Percentiles rank a stretch among this genome's conserved stretches.
Conservation (phyloP, 2,329 filamentous ascomycete genomes). For the Chaetothyriales sp. region DNA sequence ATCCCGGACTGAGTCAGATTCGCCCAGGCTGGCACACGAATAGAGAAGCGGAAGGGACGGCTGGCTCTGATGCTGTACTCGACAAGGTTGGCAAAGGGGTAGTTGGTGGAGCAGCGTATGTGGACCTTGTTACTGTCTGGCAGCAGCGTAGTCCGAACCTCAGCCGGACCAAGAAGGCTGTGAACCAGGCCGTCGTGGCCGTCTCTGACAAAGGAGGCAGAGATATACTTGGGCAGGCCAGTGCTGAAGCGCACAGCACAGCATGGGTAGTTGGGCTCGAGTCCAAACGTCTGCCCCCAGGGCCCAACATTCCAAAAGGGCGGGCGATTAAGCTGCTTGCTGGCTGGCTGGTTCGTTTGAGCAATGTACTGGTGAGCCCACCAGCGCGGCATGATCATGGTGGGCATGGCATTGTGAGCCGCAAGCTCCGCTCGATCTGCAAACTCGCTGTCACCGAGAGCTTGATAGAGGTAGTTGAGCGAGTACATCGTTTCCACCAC, state of each 20-base stretch:
- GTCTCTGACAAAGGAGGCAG: conserved; percentile 31
- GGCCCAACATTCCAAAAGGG: conserved; percentile 37
- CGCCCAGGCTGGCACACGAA: conserved; percentile 34
- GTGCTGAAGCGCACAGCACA: conserved; percentile 46
- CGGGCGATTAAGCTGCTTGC: conserved; percentile 26
- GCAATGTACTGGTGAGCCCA: conserved; percentile 43
- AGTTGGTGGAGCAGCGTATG: conserved; percentile 34
- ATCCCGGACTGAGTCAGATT: conserved; percentile 16
- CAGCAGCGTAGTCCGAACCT: conserved; percentile 25
- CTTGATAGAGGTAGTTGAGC: conserved; percentile 36
- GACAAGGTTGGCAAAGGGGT: conserved; percentile 32
- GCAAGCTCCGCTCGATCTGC: conserved; percentile 39
- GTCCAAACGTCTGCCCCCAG: conserved; percentile 34
- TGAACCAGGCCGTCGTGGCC: conserved; percentile 35
- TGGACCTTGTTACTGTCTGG: conserved; percentile 21
- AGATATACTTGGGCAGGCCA: conserved; percentile 41
- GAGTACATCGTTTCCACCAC: conserved; percentile 39
- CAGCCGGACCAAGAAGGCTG: conserved; percentile 34
- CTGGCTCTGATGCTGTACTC: conserved; percentile 27
- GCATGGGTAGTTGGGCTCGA: conserved; percentile 39
- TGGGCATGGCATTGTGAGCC: conserved; percentile 42
- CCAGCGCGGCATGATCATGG: conserved; percentile 36
- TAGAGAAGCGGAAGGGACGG: conserved; percentile 27
- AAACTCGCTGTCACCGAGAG: conserved; percentile 31
- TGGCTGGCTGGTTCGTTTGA: conserved; percentile 39